Conservation (phyloP, 176 grass and related monocot species). For the Oryza australiensis region DNA sequence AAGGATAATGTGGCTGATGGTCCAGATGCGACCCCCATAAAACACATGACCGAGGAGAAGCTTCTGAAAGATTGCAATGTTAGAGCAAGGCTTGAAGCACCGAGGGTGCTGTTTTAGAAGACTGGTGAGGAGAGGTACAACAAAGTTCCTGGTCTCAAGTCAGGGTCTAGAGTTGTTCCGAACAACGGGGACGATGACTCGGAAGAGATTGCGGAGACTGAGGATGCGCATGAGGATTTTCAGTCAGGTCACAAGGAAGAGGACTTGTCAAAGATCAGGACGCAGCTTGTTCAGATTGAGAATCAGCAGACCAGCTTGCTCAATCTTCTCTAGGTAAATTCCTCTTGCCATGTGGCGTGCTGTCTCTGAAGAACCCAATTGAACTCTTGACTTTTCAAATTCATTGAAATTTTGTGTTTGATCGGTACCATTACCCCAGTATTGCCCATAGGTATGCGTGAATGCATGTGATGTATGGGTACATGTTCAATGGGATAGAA, state of each 20-base stretch:
- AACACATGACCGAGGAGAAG: slow-evolving; percentile 60
- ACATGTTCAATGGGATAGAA: neutral
- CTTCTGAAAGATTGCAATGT: slow-evolving; percentile 54
- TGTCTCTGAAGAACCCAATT: no score
- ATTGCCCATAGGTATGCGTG: neutral
- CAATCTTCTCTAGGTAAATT: slow-evolving; percentile 87
- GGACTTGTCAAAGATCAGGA: slow-evolving; percentile 71
- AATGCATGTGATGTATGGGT: neutral
- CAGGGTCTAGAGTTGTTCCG: slow-evolving; percentile 74
- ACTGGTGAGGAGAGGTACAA: slow-evolving; percentile 64
- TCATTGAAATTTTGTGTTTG: neutral
- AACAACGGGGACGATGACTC: slow-evolving; percentile 45
- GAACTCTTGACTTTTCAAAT: neutral
- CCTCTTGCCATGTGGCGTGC: neutral
- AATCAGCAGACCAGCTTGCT: slow-evolving; percentile 87
- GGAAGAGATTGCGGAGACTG: slow-evolving; percentile 38
- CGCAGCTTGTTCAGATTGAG: slow-evolving; percentile 96
- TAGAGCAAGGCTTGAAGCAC: slow-evolving; percentile 65
- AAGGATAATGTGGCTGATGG: slow-evolving; percentile 39
- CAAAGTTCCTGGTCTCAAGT: slow-evolving; percentile 55
- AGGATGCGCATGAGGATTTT: slow-evolving; percentile 52
- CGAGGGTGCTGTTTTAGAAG: slow-evolving; percentile 62
- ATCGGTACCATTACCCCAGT: neutral
- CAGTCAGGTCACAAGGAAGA: slow-evolving; percentile 56
- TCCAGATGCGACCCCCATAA: slow-evolving; percentile 51